phyloP scores from a whole-genome alignment of 345 rosid species.

The Syzygium aromaticum region DNA sequence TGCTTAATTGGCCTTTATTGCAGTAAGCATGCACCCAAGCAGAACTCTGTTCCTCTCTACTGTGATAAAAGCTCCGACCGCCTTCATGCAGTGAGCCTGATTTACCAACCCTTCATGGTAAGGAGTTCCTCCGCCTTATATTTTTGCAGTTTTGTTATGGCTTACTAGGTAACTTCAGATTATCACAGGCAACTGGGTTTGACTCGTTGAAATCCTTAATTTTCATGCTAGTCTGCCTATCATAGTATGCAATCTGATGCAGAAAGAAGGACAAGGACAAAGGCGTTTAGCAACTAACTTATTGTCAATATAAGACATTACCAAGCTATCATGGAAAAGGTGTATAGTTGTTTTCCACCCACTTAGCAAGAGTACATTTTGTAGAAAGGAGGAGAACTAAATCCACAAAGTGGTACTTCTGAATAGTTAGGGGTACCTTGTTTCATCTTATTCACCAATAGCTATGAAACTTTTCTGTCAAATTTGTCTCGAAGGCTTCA shows the following conservation, averaged over 20 bases:
- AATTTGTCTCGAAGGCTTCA: background rate
- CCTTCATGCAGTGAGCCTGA: constrained; percentile 30
- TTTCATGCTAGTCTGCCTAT: background rate
- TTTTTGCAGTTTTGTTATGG: background rate
- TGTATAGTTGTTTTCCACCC: background rate
- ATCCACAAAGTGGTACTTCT: background rate
- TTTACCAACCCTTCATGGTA: constrained; percentile 54
- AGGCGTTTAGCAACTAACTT: background rate
- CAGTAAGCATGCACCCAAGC: constrained; percentile 16
- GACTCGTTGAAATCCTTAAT: background rate
- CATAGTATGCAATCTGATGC: background rate
- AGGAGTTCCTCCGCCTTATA: background rate
- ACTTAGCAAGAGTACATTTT: background rate
- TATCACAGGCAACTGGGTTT: background rate
- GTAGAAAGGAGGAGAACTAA: background rate
- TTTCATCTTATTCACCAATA: background rate
- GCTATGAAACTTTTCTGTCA: background rate
- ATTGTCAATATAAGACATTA: background rate
- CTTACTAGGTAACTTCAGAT: background rate
- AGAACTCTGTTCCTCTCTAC: constrained; percentile 16
- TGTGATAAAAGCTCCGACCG: constrained; percentile 37
- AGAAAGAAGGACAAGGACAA: background rate
- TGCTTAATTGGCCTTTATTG: background rate
- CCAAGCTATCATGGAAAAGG: background rate
- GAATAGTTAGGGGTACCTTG: background rate